phyloP scores from a whole-genome alignment of 306 rosid genomes.

The Vigna radiata region DNA sequence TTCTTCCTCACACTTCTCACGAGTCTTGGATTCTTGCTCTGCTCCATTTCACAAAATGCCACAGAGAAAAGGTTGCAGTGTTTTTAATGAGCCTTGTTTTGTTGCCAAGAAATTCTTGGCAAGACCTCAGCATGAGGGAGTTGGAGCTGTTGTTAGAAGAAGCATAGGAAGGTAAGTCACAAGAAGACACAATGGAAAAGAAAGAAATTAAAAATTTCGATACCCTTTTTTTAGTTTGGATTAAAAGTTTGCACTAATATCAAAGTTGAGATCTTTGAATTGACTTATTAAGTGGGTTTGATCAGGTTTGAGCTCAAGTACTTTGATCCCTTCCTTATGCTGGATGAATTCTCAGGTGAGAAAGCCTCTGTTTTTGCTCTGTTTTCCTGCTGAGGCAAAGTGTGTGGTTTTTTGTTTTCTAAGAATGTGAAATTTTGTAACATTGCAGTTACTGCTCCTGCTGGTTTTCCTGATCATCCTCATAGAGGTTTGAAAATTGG shows the following conservation, averaged over 20 bases:
- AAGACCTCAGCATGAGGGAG: conserved; percentile 78
- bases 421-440: conserved; percentile 28
- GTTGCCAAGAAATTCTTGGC: conserved; percentile 81
- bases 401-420: neutral
- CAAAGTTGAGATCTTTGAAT: conserved; percentile 15
- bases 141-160: conserved; percentile 80
- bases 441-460: conserved; percentile 86
- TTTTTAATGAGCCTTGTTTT: conserved; percentile 54
- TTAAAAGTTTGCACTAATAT: conserved; percentile 2
- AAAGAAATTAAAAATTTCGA: neutral
- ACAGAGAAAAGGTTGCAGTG: conserved; percentile 37
- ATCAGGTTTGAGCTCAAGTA: conserved; percentile 88
- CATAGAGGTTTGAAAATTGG: conserved; percentile 75
- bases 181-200: neutral
- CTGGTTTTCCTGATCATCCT: conserved; percentile 99
- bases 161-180: conserved; percentile 75
- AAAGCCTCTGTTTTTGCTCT: conserved; percentile 34
- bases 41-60: conserved; percentile 46
- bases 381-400: conserved; percentile 14
- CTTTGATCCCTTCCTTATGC: conserved; percentile 89
- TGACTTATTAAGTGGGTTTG: neutral
- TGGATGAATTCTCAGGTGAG: conserved; percentile 98
- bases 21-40: neutral
- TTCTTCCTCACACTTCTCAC: conserved; percentile 38
- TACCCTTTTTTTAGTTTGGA: conserved; percentile 2